Conservation (phyloP, 768 basidiomycete genomes). For the Phaeotremella fagi region DNA sequence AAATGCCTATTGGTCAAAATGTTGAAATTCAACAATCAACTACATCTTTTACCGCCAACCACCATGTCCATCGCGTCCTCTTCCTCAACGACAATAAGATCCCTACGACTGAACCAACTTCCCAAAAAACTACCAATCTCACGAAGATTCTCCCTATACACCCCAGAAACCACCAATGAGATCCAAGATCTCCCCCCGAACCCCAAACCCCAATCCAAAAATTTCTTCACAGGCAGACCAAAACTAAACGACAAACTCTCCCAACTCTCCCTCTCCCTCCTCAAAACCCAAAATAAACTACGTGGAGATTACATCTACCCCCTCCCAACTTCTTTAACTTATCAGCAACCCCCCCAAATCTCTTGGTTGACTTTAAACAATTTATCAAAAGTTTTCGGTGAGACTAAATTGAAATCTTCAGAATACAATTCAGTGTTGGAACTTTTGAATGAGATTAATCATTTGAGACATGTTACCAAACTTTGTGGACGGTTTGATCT, state of each 20-base stretch:
- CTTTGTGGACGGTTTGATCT: constrained; percentile 29
- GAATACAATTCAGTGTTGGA: constrained; percentile 62
- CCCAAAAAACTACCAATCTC: background rate
- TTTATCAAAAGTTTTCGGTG: constrained; percentile 59
- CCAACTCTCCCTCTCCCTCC: constrained; percentile 62
- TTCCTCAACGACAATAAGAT: background rate
- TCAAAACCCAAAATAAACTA: constrained; percentile 59
- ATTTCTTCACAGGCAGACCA: constrained; percentile 77
- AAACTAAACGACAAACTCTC: constrained; percentile 68
- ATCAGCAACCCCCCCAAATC: constrained; percentile 57
- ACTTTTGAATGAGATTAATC: constrained; percentile 39
- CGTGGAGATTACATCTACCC: constrained; percentile 67
- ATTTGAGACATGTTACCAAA: constrained; percentile 30
- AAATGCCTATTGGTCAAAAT: background rate
- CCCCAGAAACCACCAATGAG: background rate
- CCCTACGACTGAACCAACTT: background rate
- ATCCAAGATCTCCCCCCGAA: background rate
- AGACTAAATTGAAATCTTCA: constrained; percentile 60
- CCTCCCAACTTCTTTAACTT: constrained; percentile 64
- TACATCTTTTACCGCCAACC: background rate
- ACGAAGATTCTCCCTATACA: background rate
- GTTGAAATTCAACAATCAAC: background rate
- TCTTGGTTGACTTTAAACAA: constrained; percentile 67
- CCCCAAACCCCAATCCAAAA: constrained; percentile 54
- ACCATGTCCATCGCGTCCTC: background rate